Evolutionary conservation across 2,329 filamentous ascomycete genomes (phyloP), one percentile per base, ranked within the genome.

Genomic region (Zymoseptoria tritici): DNA sequence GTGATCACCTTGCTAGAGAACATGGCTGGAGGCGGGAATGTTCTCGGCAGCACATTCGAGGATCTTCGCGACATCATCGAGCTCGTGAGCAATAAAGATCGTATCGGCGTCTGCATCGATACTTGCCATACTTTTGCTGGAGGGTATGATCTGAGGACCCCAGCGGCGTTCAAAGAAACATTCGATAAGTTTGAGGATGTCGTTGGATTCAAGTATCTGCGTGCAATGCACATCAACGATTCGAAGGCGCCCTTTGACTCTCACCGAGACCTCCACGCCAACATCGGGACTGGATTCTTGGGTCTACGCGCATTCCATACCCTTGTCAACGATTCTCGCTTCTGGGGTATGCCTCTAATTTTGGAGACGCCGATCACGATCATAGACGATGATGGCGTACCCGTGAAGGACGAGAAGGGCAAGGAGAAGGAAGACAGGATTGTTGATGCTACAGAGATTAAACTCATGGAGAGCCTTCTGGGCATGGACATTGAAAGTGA

Each of bases 71-170:
- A 91, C 69, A 90, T 97, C 64, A 95, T 99, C 66, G 82, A 82
- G 13, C 80, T 85, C 8, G 84, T 97, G 22, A 83, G 91, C 21
- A 85, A 96, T 73, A 95, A 96, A 77, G 74, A 79, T 51, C 85
- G 94, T 31, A 87, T 99, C 1, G 94, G 93, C 52, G 91, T 99
- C 19, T 99, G 94, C 74, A 85, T 99, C 59, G 94, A 99, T 73
- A 99, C 94, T 0, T 99, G 94, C 76, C 94, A 99, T 75, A 86
- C 91, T 60, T 97, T 97, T 74, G 93, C 93, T 0, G 92, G 90
- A 0, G 94, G 94, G 5, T 94, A 97, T 73, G 94, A 99, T 73
- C 76, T 99, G 31, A 85, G 91, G 57, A 85, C 87, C 0, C 87
- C 90, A 0, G 81, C 85, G 55, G 81, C 87, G 0, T 96, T 96